phyloP scores from a whole-genome alignment of 169 alveolate species.

The Eimeria praecox region DNA sequence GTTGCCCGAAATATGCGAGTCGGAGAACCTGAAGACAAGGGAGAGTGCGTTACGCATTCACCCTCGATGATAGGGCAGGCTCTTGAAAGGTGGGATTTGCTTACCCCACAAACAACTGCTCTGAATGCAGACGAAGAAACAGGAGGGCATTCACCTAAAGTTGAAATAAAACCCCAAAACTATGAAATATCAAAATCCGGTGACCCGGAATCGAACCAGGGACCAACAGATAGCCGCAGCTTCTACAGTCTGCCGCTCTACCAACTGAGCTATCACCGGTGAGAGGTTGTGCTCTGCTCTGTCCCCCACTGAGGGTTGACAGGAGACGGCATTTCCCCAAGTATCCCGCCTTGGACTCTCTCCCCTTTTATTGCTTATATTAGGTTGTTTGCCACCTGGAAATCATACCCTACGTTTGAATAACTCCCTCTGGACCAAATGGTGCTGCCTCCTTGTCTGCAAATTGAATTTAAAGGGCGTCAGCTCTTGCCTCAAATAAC shows the following conservation, averaged over 20 bases:
- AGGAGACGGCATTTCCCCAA: no score
- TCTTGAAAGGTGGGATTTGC: background rate
- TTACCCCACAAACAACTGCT: background rate
- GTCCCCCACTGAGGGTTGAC: background rate
- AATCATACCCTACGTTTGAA: background rate
- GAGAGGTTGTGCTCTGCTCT: background rate
- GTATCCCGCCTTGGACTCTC: background rate
- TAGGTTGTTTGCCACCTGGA: background rate
- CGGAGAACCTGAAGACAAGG: background rate
- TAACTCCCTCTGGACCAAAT: background rate
- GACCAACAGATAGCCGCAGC: constrained; percentile 96
- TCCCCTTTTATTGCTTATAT: background rate
- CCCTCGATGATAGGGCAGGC: background rate
- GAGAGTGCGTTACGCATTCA: background rate
- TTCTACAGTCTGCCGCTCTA: constrained; percentile 98
- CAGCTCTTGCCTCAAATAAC: background rate
- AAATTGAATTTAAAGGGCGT: background rate
- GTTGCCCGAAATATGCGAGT: background rate
- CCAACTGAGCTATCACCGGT: constrained; percentile 98
- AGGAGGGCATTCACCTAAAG: background rate
- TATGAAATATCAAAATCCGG: constrained; percentile 90
- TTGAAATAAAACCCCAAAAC: background rate
- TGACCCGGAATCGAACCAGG: constrained; percentile 98
- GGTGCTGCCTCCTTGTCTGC: background rate
- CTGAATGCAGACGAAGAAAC: background rate